phyloP scores from a whole-genome alignment of 805 yeast species.

The Kodamaea laetipori region DNA sequence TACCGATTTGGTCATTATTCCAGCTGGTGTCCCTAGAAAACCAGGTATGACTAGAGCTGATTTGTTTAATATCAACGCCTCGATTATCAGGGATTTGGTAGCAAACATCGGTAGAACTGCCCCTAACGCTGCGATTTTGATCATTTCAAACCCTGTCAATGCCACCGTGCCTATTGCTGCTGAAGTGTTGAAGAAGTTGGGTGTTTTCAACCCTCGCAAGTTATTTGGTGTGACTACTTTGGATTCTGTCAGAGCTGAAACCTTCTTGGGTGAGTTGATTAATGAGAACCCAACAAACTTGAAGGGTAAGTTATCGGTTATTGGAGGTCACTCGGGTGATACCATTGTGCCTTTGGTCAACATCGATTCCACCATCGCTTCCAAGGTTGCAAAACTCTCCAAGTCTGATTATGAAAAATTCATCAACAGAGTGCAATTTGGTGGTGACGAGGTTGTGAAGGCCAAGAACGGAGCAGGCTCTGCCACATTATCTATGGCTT shows the following conservation, averaged over 20 bases:
- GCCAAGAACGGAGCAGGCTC: constrained; percentile 95
- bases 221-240: constrained; percentile 50
- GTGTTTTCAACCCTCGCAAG: constrained; percentile 47
- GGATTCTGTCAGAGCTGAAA: constrained; percentile 49
- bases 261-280: constrained; percentile 43
- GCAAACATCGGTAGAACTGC: constrained; percentile 40
- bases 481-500: constrained; percentile 95
- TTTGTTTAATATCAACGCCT: constrained; percentile 48
- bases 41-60: constrained; percentile 53
- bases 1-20: constrained; percentile 44
- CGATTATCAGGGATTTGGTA: constrained; percentile 45
- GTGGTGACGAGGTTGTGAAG: constrained; percentile 95
- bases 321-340: constrained; percentile 52
- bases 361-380: constrained; percentile 20
- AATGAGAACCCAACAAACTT: constrained; percentile 32
- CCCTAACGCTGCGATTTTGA: constrained; percentile 47
- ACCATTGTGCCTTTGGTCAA: constrained; percentile 45
- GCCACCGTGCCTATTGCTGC: constrained; percentile 53
- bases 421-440: constrained; percentile 50
- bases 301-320: constrained; percentile 44
- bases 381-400: constrained; percentile 20
- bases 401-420: constrained; percentile 26
- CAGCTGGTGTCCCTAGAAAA: constrained; percentile 51
- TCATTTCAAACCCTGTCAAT: constrained; percentile 49
- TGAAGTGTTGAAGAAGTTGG: constrained; percentile 47